Evolutionary conservation across 2,329 filamentous ascomycete species (phyloP).

Genomic region (Xylaria sp.): DNA sequence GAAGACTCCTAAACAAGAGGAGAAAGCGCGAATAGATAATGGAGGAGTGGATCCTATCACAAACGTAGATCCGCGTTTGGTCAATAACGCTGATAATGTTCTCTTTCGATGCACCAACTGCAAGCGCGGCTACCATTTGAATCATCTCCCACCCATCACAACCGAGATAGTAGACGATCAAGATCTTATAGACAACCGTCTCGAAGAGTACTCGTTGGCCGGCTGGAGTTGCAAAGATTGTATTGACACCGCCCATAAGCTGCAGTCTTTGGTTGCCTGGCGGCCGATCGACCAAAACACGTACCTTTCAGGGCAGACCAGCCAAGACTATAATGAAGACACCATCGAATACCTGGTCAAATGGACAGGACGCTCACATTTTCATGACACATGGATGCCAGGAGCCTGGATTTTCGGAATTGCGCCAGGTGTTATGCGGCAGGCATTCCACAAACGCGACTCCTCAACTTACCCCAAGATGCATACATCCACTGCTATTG

Average conservation of each 20-base stretch:
- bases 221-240: slow-evolving; percentile 88
- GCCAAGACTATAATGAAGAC: slow-evolving; percentile 72
- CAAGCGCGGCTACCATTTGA: slow-evolving; percentile 81
- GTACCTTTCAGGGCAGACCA: slow-evolving; percentile 62
- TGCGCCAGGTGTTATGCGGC: slow-evolving; percentile 70
- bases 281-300: slow-evolving; percentile 71
- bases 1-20: slow-evolving; percentile 81
- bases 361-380: slow-evolving; percentile 84
- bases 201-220: slow-evolving; percentile 73
- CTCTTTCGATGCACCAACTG: slow-evolving; percentile 86
- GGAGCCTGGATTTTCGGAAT: slow-evolving; percentile 89
- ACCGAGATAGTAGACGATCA: slow-evolving; percentile 53
- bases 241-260: slow-evolving; percentile 68
- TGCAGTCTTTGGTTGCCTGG: slow-evolving; percentile 88
- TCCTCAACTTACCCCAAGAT: slow-evolving; percentile 71
- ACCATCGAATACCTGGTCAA: slow-evolving; percentile 94
- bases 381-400: slow-evolving; percentile 85
- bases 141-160: slow-evolving; percentile 74
- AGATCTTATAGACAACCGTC: slow-evolving; percentile 67
- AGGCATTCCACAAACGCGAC: slow-evolving; percentile 78
- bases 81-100: slow-evolving; percentile 81
- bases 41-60: slow-evolving; percentile 80
- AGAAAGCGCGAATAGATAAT: slow-evolving; percentile 83
- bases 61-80: slow-evolving; percentile 65
- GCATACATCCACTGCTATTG: slow-evolving; percentile 80